A percentile compares a stretch with the other conserved stretches of the same genome.
Evolutionary conservation across 352 stramenopile genomes (phyloP).

Genomic region (Phytophthora tubulina): DNA sequence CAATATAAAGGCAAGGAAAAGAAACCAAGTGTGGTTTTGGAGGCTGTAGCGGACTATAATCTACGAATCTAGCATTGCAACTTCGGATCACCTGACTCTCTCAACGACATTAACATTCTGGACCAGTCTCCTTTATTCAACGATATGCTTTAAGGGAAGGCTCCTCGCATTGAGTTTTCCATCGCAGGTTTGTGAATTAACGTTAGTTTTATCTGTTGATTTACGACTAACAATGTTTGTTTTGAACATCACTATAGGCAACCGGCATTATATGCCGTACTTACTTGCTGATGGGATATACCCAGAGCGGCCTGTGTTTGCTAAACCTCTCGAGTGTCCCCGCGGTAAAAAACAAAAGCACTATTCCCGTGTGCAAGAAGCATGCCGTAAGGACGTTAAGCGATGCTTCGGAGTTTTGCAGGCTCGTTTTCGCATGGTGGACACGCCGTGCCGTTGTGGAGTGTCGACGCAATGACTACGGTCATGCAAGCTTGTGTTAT

Average conservation of each 20-base stretch:
- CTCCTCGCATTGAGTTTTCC: neutral
- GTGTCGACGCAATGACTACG: neutral
- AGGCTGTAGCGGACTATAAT: slow-evolving; percentile 26
- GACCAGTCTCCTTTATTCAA: slow-evolving; percentile 25
- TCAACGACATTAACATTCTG: slow-evolving; percentile 33
- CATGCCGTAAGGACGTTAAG: neutral
- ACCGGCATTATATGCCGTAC: slow-evolving; percentile 19
- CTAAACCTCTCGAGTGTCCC: neutral
- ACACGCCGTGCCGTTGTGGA: neutral
- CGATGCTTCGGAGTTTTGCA: neutral
- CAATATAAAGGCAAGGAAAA: slow-evolving; percentile 25
- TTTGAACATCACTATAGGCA: neutral
- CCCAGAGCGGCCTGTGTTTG: neutral
- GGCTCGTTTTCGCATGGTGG: neutral
- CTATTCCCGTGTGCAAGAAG: neutral
- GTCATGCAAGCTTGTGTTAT: neutral
- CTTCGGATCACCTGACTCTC: slow-evolving; percentile 22
- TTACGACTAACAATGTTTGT: neutral
- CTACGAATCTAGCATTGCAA: slow-evolving; percentile 30
- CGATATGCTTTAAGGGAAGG: neutral
- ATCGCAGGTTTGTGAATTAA: neutral
- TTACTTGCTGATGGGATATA: slow-evolving; percentile 29
- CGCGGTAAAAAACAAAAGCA: neutral
- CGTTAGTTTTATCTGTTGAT: neutral
- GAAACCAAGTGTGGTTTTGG: slow-evolving; percentile 26